Evolutionary conservation across 148 eudicot species (phyloP), one percentile per base, ranked within the genome.

Genomic region (Nepenthes mirabilis): DNA sequence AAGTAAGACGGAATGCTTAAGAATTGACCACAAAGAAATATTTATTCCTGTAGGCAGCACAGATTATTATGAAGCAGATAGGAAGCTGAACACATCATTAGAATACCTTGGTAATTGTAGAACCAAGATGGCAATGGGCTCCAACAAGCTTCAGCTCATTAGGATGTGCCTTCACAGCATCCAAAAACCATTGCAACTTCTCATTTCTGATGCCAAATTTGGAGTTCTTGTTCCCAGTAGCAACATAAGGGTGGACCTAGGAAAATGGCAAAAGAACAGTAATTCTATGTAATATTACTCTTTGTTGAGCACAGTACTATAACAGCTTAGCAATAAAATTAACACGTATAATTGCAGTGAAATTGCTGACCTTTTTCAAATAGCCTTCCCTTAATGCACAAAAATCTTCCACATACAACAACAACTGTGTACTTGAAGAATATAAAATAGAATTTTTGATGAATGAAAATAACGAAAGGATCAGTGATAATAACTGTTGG

Each of bases 141-240:
- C 96, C 98, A 58, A 93, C 95, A 37, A 93, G 80, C 84, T 88
- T 86, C 66, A 93, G 69, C 68, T 93, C 91, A 58, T 82, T 59
- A 49, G 89, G 95, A 69, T 88, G 88, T 45, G 98, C 90, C 77
- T 88, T 93, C 68, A 88, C 89, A 61, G 96, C 91, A 76, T 93
- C 95, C 48, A 88, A 68, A 80, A 93, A 88, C 96, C 99, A 93
- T 50, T 86, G 96, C 63, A 93, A 72, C 67, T 89, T 88, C 85
- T 93, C 98, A 62, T 91, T 91, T 79, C 90, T 82, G 35, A 88
- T 91, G 35, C 98, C 96, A 65, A 88, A 91, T 57, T 91, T 91
- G 63, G 96, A 88, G 79, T 72, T 88, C 70, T 88, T 93, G 55
- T 88, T 88, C 52, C 96, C 98, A 49, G 95, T 88, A 64, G 98